Conservation (phyloP, 164 flowering plant species). For the Nymphaea thermarum region DNA sequence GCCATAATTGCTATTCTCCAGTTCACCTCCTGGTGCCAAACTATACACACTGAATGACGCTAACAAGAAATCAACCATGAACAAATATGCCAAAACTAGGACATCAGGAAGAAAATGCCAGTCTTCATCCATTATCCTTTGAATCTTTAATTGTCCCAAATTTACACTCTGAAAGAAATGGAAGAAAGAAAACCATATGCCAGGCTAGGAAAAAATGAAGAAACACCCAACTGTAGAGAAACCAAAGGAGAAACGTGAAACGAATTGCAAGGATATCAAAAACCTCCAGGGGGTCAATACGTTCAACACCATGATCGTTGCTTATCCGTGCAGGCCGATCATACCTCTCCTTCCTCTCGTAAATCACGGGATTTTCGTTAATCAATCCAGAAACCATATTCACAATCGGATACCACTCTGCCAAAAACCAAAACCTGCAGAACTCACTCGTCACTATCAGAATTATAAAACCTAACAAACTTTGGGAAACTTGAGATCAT, state of each 20-base stretch:
- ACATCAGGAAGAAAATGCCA: too few relatives aligned
- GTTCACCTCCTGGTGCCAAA: too few relatives aligned
- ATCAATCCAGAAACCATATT: slow-evolving; percentile 53
- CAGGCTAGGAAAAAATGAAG: background rate
- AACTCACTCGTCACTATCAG: background rate
- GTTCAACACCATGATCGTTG: slow-evolving; percentile 50
- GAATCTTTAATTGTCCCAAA: too few relatives aligned
- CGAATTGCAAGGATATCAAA: slow-evolving; percentile 58
- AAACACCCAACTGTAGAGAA: slow-evolving; percentile 5
- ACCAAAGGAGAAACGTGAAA: too few relatives aligned
- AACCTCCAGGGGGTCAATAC: slow-evolving; percentile 67
- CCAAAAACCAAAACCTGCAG: background rate
- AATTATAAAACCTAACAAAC: too few relatives aligned
- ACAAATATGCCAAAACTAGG: too few relatives aligned
- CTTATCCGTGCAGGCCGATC: slow-evolving; percentile 19
- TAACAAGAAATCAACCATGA: too few relatives aligned
- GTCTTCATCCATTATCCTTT: too few relatives aligned
- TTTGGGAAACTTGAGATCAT: too few relatives aligned
- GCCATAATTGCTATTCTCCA: too few relatives aligned
- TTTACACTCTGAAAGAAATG: background rate
- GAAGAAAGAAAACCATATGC: background rate
- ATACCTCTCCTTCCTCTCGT: slow-evolving; percentile 61
- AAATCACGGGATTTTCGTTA: slow-evolving; percentile 71
- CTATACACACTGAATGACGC: too few relatives aligned
- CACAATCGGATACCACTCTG: background rate